phyloP scores from a whole-genome alignment of 2,329 filamentous ascomycete species.

The Penicillium aurantiogriseum region DNA sequence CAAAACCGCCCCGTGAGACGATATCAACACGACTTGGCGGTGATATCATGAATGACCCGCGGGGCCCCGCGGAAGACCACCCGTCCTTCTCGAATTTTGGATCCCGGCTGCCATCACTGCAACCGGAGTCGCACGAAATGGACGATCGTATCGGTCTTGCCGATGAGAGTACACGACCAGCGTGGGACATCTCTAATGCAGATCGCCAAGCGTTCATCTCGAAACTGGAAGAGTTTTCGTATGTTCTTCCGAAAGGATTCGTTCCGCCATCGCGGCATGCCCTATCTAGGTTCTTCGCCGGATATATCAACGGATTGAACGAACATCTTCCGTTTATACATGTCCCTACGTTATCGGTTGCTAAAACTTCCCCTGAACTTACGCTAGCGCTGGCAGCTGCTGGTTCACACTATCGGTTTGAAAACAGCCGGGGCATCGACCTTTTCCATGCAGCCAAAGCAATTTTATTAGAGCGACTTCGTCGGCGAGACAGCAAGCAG shows the following conservation, averaged over 20 bases:
- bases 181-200: slow-evolving; percentile 49
- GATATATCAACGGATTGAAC: slow-evolving; percentile 52
- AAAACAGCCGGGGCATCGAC: slow-evolving; percentile 53
- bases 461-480: slow-evolving; percentile 54
- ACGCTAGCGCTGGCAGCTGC: slow-evolving; percentile 53
- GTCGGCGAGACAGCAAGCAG: slow-evolving; percentile 50
- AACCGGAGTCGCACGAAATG: slow-evolving; percentile 47
- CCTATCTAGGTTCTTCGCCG: slow-evolving; percentile 51
- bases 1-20: slow-evolving; percentile 35
- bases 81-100: slow-evolving; percentile 51
- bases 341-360: slow-evolving; percentile 48
- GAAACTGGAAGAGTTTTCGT: slow-evolving; percentile 47
- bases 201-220: slow-evolving; percentile 47
- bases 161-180: slow-evolving; percentile 45
- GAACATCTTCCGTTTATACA: slow-evolving; percentile 55
- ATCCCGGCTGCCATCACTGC: slow-evolving; percentile 48
- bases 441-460: slow-evolving; percentile 58
- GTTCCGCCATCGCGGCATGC: slow-evolving; percentile 50
- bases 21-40: slow-evolving; percentile 37
- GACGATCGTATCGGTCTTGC: slow-evolving; percentile 43
- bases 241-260: slow-evolving; percentile 48
- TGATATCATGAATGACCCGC: slow-evolving; percentile 41
- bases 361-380: slow-evolving; percentile 48
- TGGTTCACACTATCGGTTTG: slow-evolving; percentile 50
- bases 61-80: slow-evolving; percentile 40